Conservation (phyloP, 2,329 filamentous ascomycete genomes). For the Scorias spongiosa region DNA sequence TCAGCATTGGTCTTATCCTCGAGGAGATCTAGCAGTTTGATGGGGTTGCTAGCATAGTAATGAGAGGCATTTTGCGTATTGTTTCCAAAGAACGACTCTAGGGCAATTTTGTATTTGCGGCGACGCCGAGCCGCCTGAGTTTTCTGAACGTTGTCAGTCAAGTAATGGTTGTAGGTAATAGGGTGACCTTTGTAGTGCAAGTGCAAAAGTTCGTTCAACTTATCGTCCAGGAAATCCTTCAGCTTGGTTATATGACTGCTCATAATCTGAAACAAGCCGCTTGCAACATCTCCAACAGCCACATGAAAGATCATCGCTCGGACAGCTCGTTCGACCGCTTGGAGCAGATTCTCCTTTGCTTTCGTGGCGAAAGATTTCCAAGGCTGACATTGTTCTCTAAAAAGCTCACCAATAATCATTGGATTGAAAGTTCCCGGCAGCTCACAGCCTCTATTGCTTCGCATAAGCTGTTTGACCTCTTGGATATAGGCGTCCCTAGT, state of each 20-base stretch:
- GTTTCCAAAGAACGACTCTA: constrained; percentile 2
- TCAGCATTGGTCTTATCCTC: constrained; percentile 10
- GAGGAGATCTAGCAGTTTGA: constrained; percentile 6
- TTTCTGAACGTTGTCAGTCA: constrained; percentile 21
- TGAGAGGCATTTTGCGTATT: constrained; percentile 1
- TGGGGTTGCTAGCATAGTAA: constrained; percentile 2
- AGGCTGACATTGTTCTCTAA: constrained; percentile 36
- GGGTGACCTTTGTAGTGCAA: constrained; percentile 9
- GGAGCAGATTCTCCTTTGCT: constrained; percentile 3
- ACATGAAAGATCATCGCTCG: constrained; percentile 2
- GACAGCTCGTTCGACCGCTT: constrained; percentile 15
- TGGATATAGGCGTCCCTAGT: constrained; percentile 11
- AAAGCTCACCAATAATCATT: constrained; percentile 25
- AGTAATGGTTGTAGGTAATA: constrained; percentile 23
- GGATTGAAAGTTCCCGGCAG: constrained; percentile 27
- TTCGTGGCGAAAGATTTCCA: constrained; percentile 32
- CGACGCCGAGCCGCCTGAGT: constrained; percentile 7
- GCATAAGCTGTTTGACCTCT: constrained; percentile 14
- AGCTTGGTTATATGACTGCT: constrained; percentile 3
- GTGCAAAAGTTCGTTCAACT: constrained; percentile 6
- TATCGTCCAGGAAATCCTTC: constrained; percentile 1
- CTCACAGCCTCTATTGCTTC: constrained; percentile 29
- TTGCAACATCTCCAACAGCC: constrained; percentile 3
- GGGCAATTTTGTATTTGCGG: constrained; percentile 6
- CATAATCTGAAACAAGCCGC: constrained; percentile 3